phyloP scores from a whole-genome alignment of 2,329 filamentous ascomycete genomes.

The Colletotrichum chrysophilum region DNA sequence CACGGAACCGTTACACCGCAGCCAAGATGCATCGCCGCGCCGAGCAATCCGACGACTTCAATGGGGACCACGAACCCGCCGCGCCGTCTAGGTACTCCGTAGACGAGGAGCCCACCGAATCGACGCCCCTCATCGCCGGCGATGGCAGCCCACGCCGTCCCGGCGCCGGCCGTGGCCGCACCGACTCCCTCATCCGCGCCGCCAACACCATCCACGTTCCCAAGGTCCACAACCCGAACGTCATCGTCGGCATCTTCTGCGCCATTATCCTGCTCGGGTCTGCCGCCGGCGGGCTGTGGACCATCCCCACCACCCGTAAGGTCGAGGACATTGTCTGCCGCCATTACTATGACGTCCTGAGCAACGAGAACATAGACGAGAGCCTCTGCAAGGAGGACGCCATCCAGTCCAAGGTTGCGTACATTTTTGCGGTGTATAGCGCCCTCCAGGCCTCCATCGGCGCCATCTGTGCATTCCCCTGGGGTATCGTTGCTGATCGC shows the following conservation, averaged over 20 bases:
- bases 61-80: not conserved
- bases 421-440: conserved; percentile 34
- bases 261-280: conserved; percentile 33
- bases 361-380: conserved; percentile 37
- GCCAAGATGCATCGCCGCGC: not conserved
- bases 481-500: conserved; percentile 41
- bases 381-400: conserved; percentile 38
- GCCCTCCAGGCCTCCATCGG: conserved; percentile 35
- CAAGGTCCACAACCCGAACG: conserved; percentile 26
- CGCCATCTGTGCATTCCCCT: conserved; percentile 37
- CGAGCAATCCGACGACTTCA: not conserved
- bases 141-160: not conserved
- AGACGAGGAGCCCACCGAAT: not conserved
- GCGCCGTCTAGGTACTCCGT: not conserved
- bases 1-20: not conserved
- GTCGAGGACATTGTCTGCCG: conserved; percentile 45
- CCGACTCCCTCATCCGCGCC: conserved; percentile 4
- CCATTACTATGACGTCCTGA: conserved; percentile 35
- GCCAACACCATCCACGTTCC: conserved; percentile 22
- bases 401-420: conserved; percentile 40
- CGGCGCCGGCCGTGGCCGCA: not conserved
- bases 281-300: conserved; percentile 32
- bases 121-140: conserved; percentile 5
- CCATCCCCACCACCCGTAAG: conserved; percentile 37
- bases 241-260: conserved; percentile 34